Percentiles rank a stretch among this genome's conserved stretches.
These are phyloP conservation scores for Nicotiana tomentosiformis DNA, from an alignment of 257 asterid species.

Conservation along the genomic window DNA sequence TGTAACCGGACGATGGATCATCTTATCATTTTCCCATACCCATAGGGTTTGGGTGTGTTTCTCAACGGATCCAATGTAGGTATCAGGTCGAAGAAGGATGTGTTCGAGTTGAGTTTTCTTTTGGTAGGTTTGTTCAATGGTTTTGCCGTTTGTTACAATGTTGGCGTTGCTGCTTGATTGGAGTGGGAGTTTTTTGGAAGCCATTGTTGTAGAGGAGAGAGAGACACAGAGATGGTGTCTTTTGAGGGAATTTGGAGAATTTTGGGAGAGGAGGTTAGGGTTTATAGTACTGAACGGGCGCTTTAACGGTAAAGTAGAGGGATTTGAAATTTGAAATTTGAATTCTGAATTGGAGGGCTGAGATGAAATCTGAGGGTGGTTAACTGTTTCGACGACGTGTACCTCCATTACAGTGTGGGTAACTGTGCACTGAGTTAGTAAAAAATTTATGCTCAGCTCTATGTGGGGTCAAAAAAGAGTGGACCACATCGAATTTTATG, in stretches of 20 bases:
- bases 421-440: no score
- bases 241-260: conserved; percentile 21
- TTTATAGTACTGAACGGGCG: background rate
- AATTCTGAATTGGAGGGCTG: conserved; percentile 24
- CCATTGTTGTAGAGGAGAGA: conserved; percentile 40
- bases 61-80: conserved; percentile 89
- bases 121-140: conserved; percentile 91
- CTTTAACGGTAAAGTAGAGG: background rate
- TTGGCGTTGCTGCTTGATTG: conserved; percentile 77
- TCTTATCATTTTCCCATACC: conserved; percentile 58
- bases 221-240: conserved; percentile 15
- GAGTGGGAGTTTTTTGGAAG: conserved; percentile 46
- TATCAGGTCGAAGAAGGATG: conserved; percentile 95
- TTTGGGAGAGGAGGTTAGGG: background rate
- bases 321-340: conserved; percentile 19
- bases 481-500: no score
- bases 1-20: conserved; percentile 52
- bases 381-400: background rate
- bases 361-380: conserved; percentile 3
- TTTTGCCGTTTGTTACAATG: conserved; percentile 40
- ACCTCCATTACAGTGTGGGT: background rate
- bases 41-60: conserved; percentile 70
- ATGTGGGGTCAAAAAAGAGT: no score
- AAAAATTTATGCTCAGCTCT: no score
- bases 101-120: conserved; percentile 95